Conservation (phyloP, 2,329 filamentous ascomycete genomes). For the Chaetomium strumarium region DNA sequence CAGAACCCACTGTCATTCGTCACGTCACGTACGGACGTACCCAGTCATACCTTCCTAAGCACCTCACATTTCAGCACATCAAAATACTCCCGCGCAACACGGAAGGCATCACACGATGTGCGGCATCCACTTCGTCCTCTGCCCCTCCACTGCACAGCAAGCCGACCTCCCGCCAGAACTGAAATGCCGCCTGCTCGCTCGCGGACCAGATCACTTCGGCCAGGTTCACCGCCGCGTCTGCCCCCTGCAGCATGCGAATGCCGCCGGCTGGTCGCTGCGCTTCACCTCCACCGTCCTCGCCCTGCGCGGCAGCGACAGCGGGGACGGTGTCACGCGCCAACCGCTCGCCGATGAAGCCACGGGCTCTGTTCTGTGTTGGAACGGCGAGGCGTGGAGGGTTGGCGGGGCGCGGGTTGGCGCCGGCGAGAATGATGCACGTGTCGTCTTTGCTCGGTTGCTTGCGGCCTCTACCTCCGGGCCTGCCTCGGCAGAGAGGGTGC, state of each 20-base stretch:
- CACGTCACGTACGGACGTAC: no score
- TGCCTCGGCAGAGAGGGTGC: conserved; percentile 32
- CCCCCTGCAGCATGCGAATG: conserved; percentile 23
- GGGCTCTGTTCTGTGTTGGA: conserved; percentile 82
- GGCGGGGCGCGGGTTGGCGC: conserved; percentile 51
- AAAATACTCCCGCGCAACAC: no score
- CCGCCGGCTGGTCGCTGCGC: conserved; percentile 39
- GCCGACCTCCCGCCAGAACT: conserved; percentile 34
- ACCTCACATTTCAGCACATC: no score
- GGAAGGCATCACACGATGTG: conserved; percentile 41
- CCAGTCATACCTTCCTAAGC: no score
- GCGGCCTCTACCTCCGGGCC: conserved; percentile 28
- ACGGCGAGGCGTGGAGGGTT: conserved; percentile 90
- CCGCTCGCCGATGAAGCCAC: conserved; percentile 50
- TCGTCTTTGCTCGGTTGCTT: conserved; percentile 57
- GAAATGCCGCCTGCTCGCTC: conserved; percentile 43
- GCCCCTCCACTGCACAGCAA: conserved; percentile 29
- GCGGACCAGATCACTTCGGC: conserved; percentile 55
- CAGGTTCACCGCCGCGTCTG: conserved; percentile 30
- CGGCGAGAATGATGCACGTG: conserved; percentile 69
- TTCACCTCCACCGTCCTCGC: conserved; percentile 86
- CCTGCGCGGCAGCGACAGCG: conserved; percentile 63
- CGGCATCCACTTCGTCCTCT: conserved; percentile 52
- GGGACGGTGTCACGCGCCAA: conserved; percentile 59
- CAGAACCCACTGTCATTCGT: neutral